Conservation (phyloP, 257 asterid genomes). For the Nemophila menziesii region DNA sequence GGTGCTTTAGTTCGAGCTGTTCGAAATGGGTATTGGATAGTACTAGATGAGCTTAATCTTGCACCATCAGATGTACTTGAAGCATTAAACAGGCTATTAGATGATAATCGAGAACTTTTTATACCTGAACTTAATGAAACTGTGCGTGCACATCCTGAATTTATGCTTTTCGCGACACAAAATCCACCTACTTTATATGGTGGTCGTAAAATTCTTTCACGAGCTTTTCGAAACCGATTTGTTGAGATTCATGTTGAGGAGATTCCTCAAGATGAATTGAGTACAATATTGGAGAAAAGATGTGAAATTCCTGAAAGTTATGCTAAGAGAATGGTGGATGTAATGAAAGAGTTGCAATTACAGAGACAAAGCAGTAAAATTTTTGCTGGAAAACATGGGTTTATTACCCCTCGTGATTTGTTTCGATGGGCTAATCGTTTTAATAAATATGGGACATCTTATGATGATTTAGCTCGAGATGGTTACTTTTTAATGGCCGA, state of each 20-base stretch:
- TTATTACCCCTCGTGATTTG: conserved; percentile 92
- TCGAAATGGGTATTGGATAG: no score
- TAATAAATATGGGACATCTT: conserved; percentile 35
- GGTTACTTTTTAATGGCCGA: conserved; percentile 90
- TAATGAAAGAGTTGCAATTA: conserved; percentile 87
- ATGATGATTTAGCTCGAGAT: conserved; percentile 74
- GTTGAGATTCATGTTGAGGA: conserved; percentile 98
- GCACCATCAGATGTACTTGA: conserved; percentile 98
- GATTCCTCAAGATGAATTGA: conserved; percentile 81
- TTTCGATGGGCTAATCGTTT: conserved; percentile 92
- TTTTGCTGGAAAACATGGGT: conserved; percentile 98
- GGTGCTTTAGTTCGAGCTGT: no score
- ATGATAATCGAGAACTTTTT: conserved; percentile 90
- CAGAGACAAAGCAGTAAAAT: conserved; percentile 80
- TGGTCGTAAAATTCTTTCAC: conserved; percentile 88
- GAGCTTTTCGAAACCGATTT: conserved; percentile 97
- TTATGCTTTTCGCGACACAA: conserved; percentile 97
- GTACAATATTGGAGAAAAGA: conserved; percentile 55
- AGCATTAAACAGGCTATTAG: conserved; percentile 83
- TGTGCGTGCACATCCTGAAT: conserved; percentile 67
- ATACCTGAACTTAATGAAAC: conserved; percentile 81
- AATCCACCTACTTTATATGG: conserved; percentile 90
- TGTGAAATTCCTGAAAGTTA: conserved; percentile 56
- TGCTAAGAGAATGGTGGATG: conserved; percentile 71
- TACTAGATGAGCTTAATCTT: no score